Conservation (phyloP, 2,329 filamentous ascomycete genomes). For the Chaetomiaceae sp. region DNA sequence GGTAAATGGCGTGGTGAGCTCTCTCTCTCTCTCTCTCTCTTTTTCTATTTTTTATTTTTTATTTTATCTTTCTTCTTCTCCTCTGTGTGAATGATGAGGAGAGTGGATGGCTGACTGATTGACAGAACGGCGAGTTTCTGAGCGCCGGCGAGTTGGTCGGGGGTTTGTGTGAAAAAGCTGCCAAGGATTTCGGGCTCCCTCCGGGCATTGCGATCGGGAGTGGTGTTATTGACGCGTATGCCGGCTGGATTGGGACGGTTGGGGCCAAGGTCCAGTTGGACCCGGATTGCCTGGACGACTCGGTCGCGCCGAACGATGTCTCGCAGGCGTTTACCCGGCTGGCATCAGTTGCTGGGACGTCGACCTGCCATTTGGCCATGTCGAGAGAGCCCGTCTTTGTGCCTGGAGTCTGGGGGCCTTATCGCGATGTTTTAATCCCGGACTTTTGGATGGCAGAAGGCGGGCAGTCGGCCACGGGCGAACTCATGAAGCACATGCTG, state of each 20-base stretch:
- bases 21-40: conserved; percentile 39
- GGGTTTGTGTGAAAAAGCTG: conserved; percentile 76
- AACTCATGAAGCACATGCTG: conserved; percentile 88
- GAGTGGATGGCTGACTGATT: conserved; percentile 21
- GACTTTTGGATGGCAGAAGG: conserved; percentile 97
- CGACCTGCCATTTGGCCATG: conserved; percentile 96
- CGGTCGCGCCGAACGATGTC: conserved; percentile 74
- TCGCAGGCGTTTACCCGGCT: conserved; percentile 88
- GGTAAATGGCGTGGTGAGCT: conserved; percentile 86
- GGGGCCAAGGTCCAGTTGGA: conserved; percentile 84
- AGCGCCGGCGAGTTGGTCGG: conserved; percentile 92
- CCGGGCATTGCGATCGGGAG: conserved; percentile 88
- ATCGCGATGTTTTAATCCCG: conserved; percentile 87
- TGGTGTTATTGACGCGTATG: conserved; percentile 96
- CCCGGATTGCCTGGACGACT: conserved; percentile 61
- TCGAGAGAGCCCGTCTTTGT: conserved; percentile 91
- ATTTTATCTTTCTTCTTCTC: conserved; percentile 12
- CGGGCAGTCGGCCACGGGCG: conserved; percentile 92
- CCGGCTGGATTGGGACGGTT: conserved; percentile 98
- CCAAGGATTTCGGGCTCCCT: conserved; percentile 75
- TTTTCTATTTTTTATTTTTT: conserved; percentile 3
- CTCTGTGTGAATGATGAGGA: neutral
- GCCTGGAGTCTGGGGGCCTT: conserved; percentile 93
- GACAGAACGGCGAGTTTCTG: conserved; percentile 82
- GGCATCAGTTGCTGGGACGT: conserved; percentile 92